Conservation (phyloP, 257 asterid genomes). For the Fraxinus quadrangulata region DNA sequence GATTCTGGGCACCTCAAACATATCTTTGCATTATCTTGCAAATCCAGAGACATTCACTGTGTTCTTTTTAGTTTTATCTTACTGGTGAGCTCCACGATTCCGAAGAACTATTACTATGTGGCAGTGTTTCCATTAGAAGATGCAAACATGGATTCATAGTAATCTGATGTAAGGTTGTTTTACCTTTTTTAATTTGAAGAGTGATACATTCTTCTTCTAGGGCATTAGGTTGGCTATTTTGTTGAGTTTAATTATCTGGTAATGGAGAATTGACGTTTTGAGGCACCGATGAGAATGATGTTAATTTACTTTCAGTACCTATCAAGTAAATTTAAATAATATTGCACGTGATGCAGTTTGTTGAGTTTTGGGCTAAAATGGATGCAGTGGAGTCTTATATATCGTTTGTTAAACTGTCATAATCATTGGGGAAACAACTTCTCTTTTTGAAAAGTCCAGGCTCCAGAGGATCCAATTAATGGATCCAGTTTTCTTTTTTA, state of each 20-base stretch:
- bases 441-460: not conserved
- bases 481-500: not conserved
- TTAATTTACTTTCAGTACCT: not conserved
- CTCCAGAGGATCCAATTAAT: not conserved
- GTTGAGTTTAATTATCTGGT: not conserved
- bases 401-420: not conserved
- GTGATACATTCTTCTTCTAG: not conserved
- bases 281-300: not conserved
- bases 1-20: not conserved
- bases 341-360: not conserved
- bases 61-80: not conserved
- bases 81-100: not conserved
- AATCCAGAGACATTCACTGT: not conserved
- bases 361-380: not conserved
- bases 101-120: not conserved
- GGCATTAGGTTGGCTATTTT: not conserved
- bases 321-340: not conserved
- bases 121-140: not conserved
- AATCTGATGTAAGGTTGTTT: not conserved
- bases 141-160: not conserved
- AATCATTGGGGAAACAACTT: not conserved
- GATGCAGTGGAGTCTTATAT: not conserved
- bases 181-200: not conserved
- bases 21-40: constrained; percentile 9
- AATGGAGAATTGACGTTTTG: not conserved